These are phyloP conservation scores for Diaporthe capsici DNA, from an alignment of 2,329 filamentous ascomycete species.

Conservation along the genomic window DNA sequence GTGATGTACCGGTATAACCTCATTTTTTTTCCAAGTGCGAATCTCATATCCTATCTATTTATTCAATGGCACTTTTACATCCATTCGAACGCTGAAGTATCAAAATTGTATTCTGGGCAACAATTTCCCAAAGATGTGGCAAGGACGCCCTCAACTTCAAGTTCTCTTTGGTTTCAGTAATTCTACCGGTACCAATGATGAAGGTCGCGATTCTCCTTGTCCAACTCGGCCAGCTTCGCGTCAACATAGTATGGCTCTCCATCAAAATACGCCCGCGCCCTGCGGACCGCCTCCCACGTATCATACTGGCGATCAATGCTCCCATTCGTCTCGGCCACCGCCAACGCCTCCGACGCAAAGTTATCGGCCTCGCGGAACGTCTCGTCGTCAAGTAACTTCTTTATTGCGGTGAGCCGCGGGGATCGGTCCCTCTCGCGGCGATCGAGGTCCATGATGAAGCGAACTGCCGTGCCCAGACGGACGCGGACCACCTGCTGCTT, in stretches of 20 bases:
- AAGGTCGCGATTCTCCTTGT: no score
- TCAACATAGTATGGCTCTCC: not conserved
- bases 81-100: no score
- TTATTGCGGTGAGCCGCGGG: not conserved
- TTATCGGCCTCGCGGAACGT: slow-evolving; percentile 1
- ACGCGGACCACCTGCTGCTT: not conserved
- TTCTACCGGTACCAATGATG: no score
- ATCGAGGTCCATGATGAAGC: not conserved
- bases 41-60: no score
- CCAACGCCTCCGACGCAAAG: not conserved
- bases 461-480: not conserved
- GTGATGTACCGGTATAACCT: no score
- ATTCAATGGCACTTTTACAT: fast-evolving
- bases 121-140: not conserved
- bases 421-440: not conserved
- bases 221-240: no score
- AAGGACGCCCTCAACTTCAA: not conserved
- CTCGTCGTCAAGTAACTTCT: slow-evolving; percentile 12
- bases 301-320: slow-evolving; percentile 2
- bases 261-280: not conserved
- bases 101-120: not conserved
- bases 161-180: not conserved
- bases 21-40: no score
- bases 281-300: slow-evolving; percentile 3
- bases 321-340: not conserved